phyloP scores from a whole-genome alignment of 441 rosid species.

The Biscutella auriculata region DNA sequence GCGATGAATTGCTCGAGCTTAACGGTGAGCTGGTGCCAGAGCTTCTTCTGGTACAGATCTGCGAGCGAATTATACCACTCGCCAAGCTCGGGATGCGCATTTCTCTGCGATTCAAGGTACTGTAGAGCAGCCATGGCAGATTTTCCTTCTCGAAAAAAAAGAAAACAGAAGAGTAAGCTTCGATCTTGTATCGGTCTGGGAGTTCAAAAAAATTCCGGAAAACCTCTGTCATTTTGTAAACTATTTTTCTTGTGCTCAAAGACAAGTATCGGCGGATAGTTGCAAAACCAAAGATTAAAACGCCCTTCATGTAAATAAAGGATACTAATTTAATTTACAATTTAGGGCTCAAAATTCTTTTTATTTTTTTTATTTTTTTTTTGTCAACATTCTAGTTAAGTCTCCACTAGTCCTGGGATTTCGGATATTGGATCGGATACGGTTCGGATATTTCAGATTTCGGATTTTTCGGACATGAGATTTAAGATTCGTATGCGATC shows the following conservation, averaged over 20 bases:
- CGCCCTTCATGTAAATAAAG: neutral
- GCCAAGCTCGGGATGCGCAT: slow-evolving; percentile 57
- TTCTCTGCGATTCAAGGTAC: slow-evolving; percentile 55
- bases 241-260: slow-evolving; percentile 36
- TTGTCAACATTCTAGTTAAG: too few species aligned
- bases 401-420: too few species aligned
- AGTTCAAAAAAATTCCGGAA: neutral
- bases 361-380: too few species aligned
- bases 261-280: slow-evolving; percentile 21
- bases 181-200: slow-evolving; percentile 6
- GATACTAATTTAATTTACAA: neutral
- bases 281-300: neutral
- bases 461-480: too few species aligned
- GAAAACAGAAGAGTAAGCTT: neutral
- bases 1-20: slow-evolving; percentile 93
- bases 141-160: neutral
- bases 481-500: too few species aligned
- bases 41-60: slow-evolving; percentile 92
- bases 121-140: slow-evolving; percentile 70
- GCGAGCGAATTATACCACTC: slow-evolving; percentile 81
- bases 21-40: slow-evolving; percentile 93
- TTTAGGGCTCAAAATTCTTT: neutral
- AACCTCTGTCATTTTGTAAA: slow-evolving; percentile 17
- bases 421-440: too few species aligned
- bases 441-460: too few species aligned